Base-by-base conservation (phyloP, 2,329 filamentous ascomycete species). In the Ophiostoma sp. region DNA sequence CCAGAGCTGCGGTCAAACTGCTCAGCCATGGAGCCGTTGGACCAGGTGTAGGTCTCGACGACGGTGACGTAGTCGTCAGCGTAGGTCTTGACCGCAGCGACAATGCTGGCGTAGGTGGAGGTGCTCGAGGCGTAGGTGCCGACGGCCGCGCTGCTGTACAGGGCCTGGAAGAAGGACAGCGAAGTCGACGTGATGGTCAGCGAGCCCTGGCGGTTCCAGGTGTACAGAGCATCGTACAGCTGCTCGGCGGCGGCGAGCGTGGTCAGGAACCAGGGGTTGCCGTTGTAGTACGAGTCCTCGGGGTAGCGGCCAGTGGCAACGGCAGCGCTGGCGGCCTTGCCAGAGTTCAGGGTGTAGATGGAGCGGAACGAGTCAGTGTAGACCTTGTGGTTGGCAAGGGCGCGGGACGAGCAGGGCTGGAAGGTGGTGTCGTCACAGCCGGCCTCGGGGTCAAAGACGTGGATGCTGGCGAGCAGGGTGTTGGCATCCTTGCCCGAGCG, bases 201-300 rank as follows among this genome's bases (percentile, higher is more conserved):
- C 6, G 83, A 88, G 1, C 87, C 88, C 35, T 83, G 78, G 48
- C 81, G 79, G 72, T 89, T 83, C 90, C 90, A 94, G 67, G 90
- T 87, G 73, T 89, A 89, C 1, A 93, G 76, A 0, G 92, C 89
- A 75, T 91, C 89, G 77, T 93, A 94, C 2, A 96, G 84, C 76
- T 91, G 89, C 79, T 95, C 92, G 3, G 91, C 92, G 0, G 90
- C 90, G 1, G 90, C 91, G 39, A 93, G 83, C 0, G 90, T 94
- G 75, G 85, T 85, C 15, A 94, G 83, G 75, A 65, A 75, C 92
- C 92, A 95, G 1, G 92, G 92, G 77, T 95, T 93, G 1, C 91
- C 91, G 72, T 87, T 87, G 78, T 89, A 90, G 79, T 94, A 95
- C 4, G 83, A 79, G 74, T 96, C 91, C 77, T 92, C 89, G 0